Base-by-base conservation (phyloP, 2,329 filamentous ascomycete species). In the Aspergillus sp. region DNA sequence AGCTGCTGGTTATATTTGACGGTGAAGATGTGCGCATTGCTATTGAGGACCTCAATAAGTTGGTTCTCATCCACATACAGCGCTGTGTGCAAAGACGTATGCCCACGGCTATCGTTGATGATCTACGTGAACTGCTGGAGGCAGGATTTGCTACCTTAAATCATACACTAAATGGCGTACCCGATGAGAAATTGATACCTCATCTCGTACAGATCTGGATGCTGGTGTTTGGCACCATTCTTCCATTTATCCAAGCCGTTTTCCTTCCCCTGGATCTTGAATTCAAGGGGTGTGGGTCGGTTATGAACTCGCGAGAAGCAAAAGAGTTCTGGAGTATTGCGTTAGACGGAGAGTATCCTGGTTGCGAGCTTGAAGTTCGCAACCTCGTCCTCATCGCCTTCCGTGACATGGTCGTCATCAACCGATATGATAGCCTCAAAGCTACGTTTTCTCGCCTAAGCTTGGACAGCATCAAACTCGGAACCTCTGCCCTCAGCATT, bases 221-320 rank as follows among this genome's bases (percentile, higher is more conserved):
- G 58, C 87, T 95, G 47, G 93, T 95, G 0, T 97, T 97, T 68
- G 93, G 91, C 3, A 90, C 86, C 6, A 90, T 98, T 39, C 77
- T 98, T 5, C 95, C 95, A 0, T 98, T 96, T 70, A 87, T 99
- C 67, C 93, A 98, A 77, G 92, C 93, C 1, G 93, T 97, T 1
- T 97, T 99, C 70, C 79, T 99, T 2, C 95, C 93, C 0, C 79
- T 99, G 1, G 95, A 99, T 69, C 84, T 96, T 11, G 95, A 99
- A 71, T 96, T 99, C 71, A 88, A 91, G 53, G 95, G 93, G 6
- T 84, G 84, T 47, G 95, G 95, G 15, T 81, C 86, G 0, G 84
- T 98, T 55, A 88, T 98, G 84, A 87, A 84, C 0, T 75, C 84
- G 0, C 87, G 91, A 5, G 89, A 96, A 74, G 90, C 93, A 4